Evolutionary conservation across 1,139 yeast genomes (phyloP), one percentile per base, ranked within the genome.

Genomic region (Yamadazyma mexicana): DNA sequence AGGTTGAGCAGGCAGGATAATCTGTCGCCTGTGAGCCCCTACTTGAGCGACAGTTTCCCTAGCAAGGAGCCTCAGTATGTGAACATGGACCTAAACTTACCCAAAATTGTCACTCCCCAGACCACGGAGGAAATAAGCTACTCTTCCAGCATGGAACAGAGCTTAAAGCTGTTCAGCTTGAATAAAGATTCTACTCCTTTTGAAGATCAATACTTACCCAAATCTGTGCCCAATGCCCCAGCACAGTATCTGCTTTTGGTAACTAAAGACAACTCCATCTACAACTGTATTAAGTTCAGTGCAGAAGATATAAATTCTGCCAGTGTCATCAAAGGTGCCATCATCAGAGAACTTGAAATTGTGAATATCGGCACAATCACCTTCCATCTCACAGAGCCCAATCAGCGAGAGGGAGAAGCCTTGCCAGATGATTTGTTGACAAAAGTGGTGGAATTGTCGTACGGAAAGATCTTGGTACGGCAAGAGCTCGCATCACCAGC

Each of bases 361-460:
- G 59, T 66, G 5, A 64, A 69, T 10, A 59, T 62, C 5, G 77
- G 76, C 0, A 32, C 37, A 3, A 61, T 78, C 24, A 61, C 80
- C 0, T 67, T 83, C 34, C 89, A 83, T 51, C 61, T 88, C 46
- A 86, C 95, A 0, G 95, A 88, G 34, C 80, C 82, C 55, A 79
- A 80, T 12, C 72, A 81, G 35, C 69, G 68, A 3, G 77, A 79
- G 33, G 96, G 96, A 4, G 77, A 69, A 3, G 71, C 81, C 0
- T 59, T 89, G 15, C 66, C 81, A 1, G 68, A 86, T 29, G 71
- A 72, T 25, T 47, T 64, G 12, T 23, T 43, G 9, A 69, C 67
- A 35, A 59, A 59, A 40, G 63, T 64, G 17, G 61, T 66, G 4
- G 29, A 30, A n/a, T 15, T 27, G 6, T 30, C 32, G 25, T 16